Conservation (phyloP, 1,139 yeast genomes). For the Geotrichum citri-aurantii region DNA sequence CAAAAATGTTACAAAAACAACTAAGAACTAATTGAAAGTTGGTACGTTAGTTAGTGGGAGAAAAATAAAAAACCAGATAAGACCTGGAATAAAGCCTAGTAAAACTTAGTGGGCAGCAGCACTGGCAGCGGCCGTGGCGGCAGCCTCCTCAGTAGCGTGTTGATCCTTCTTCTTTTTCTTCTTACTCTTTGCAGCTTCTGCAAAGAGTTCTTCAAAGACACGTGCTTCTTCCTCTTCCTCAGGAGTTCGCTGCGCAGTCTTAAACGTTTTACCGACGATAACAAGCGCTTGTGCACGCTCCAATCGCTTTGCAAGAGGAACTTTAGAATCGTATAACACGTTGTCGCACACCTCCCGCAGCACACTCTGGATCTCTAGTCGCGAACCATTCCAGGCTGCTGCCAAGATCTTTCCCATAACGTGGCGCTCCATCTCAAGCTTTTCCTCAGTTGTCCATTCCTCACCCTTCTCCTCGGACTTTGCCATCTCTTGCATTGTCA, state of each 20-base stretch:
- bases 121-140: neutral
- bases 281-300: constrained; percentile 78
- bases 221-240: constrained; percentile 90
- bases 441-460: constrained; percentile 70
- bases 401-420: constrained; percentile 86
- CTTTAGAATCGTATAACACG: constrained; percentile 61
- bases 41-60: neutral
- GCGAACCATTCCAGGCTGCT: constrained; percentile 96
- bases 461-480: constrained; percentile 46
- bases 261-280: constrained; percentile 69
- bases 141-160: neutral
- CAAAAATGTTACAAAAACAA: neutral
- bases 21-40: neutral
- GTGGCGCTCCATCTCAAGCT: constrained; percentile 80
- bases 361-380: constrained; percentile 84
- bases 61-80: neutral
- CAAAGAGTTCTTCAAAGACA: constrained; percentile 83
- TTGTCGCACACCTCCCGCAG: constrained; percentile 80
- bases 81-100: neutral
- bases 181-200: constrained; percentile 80
- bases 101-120: neutral
- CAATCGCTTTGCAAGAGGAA: constrained; percentile 49
- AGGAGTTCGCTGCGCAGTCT: constrained; percentile 60
- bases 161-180: constrained; percentile 33
- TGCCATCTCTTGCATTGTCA: constrained; percentile 69